Base-by-base conservation (phyloP, 2,329 filamentous ascomycete species). In the Colletotrichum somersetense region DNA sequence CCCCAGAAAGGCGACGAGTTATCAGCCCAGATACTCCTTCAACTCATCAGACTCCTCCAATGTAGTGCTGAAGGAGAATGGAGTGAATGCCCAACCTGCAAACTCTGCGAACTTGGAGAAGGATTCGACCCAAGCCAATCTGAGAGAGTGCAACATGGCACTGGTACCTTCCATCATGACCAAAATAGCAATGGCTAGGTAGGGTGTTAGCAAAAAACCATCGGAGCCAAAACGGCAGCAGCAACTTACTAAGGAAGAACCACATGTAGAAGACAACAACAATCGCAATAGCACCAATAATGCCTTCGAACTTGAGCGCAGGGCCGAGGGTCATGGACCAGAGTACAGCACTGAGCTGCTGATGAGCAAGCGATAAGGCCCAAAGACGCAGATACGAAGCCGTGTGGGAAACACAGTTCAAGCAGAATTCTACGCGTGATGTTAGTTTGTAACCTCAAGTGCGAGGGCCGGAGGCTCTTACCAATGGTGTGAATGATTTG, bases 391-490 rank as follows among this genome's bases (percentile, higher is more conserved):
- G 92, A 84, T 99, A 99, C 1, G 96, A 99, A 5, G 96, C 96
- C 5, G 97, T 99, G 85, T 99, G 96, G 40, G 96, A 99, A 74
- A 99, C 96, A 82, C 96, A 98, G 87, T 99, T 99, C 77, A 99
- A 89, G 81, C 96, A 99, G 86, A 99, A 99, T 88, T 99, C 94
- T 95, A 76, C 5, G 20, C 7, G 66, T 10, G 35, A 18, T 42
- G 74, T 85, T 80, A 85, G 80, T 62, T 5, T n/a, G 1, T 12
- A 11, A 40, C 23, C 38, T 30, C 4, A 42, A 48, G 14, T 46
- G 7, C 5, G 5, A 12, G 38, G 42, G 48, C 23, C 72, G n/a
- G 2, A 33, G 62, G 20, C 35, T 83, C 92, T 83, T 91, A 96
- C 93, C 95, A 79, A 98, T 98, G 23, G 96, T 98, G 85, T 98